These are phyloP conservation scores for Fusarium xyrophilum DNA, from an alignment of 2,329 filamentous ascomycete genomes.

Conservation along the genomic window DNA sequence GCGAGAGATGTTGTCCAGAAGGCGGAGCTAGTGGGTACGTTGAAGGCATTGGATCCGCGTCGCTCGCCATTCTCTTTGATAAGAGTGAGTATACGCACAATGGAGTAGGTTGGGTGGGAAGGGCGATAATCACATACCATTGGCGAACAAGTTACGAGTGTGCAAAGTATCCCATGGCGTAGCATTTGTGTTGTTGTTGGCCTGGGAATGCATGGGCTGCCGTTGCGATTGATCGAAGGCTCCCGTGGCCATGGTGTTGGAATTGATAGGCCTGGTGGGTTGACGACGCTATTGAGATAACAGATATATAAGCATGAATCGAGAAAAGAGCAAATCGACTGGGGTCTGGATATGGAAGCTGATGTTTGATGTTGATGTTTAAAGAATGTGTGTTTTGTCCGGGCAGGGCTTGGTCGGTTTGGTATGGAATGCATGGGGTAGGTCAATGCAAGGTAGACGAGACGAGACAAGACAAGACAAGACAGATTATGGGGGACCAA, in stretches of 20 bases:
- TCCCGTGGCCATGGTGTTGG: constrained; percentile 47
- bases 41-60: constrained; percentile 72
- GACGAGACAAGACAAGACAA: background rate
- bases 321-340: constrained; percentile 28
- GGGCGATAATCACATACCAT: constrained; percentile 52
- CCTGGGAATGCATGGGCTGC: constrained; percentile 46
- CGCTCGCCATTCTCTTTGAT: constrained; percentile 43
- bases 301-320: constrained; percentile 32
- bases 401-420: constrained; percentile 18
- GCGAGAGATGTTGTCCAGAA: constrained; percentile 64
- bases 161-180: background rate
- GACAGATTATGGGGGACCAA: constrained; percentile 11
- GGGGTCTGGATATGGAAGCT: constrained; percentile 8
- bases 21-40: constrained; percentile 68
- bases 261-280: constrained; percentile 46
- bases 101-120: background rate
- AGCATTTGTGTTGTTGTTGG: background rate
- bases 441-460: background rate
- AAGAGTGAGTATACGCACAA: constrained; percentile 22
- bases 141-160: constrained; percentile 48
- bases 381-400: constrained; percentile 32
- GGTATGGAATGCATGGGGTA: constrained; percentile 20
- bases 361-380: background rate
- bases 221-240: constrained; percentile 43
- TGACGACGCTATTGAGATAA: constrained; percentile 44